Evolutionary conservation across 73 alveolate species (phyloP).

Genomic region (Breviolum minutum): DNA sequence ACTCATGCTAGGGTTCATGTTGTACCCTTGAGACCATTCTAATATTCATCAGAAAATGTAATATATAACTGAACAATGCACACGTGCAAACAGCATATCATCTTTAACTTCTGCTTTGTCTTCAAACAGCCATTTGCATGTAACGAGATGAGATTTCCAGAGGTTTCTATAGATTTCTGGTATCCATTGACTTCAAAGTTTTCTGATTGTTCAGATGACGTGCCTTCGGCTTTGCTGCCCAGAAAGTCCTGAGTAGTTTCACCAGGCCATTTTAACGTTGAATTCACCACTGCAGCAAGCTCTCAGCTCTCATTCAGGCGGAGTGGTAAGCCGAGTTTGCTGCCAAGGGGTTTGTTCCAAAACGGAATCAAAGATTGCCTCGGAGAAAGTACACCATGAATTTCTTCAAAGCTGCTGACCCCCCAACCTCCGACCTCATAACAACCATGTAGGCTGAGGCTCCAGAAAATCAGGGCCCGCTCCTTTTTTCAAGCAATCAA

Average conservation of each 20-base stretch:
- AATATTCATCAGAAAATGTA: too few species aligned
- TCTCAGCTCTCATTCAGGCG: neutral
- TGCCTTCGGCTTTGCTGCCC: constrained; percentile 81
- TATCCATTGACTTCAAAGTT: too few species aligned
- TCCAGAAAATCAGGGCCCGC: constrained; percentile 93
- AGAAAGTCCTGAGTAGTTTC: constrained; percentile 9
- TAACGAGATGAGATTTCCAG: too few species aligned
- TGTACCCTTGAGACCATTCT: too few species aligned
- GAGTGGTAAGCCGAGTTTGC: neutral
- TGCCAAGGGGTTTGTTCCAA: constrained; percentile 82
- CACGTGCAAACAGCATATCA: too few species aligned
- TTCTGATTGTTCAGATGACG: too few species aligned
- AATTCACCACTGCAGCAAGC: neutral
- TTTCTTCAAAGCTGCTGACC: neutral
- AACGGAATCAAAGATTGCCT: constrained; percentile 74
- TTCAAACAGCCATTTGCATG: too few species aligned
- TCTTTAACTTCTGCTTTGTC: too few species aligned
- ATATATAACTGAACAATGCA: too few species aligned
- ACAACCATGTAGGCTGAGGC: constrained; percentile 76
- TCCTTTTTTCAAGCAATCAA: neutral
- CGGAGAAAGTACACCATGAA: neutral
- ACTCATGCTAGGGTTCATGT: too few species aligned
- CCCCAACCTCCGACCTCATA: constrained; percentile 28
- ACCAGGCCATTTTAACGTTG: neutral
- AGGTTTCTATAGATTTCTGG: too few species aligned